These are phyloP conservation scores for Stachybotrys echinatus DNA, from an alignment of 2,329 filamentous ascomycete species.

Conservation along the genomic window DNA sequence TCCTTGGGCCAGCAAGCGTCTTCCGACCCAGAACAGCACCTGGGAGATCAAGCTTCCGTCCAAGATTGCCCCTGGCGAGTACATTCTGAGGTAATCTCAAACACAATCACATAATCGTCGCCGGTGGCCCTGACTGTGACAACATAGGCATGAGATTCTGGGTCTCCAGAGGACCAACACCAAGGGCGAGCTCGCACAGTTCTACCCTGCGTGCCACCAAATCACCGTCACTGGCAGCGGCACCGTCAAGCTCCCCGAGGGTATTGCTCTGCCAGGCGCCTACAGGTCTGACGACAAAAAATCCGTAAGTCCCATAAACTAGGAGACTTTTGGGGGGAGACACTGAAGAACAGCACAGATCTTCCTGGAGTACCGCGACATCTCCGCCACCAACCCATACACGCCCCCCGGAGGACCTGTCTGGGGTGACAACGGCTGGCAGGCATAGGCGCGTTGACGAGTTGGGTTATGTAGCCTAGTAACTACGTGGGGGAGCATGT, in stretches of 20 bases:
- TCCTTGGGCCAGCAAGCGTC: conserved; percentile 25
- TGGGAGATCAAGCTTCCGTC: conserved; percentile 22
- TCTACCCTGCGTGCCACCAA: conserved; percentile 43
- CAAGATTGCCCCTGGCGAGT: conserved; percentile 27
- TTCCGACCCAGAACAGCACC: conserved; percentile 32
- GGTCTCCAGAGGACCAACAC: conserved; percentile 34
- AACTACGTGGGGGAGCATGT: no score
- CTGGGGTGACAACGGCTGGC: conserved; percentile 12
- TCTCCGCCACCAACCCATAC: conserved; percentile 11
- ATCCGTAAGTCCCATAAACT: conserved; percentile 6
- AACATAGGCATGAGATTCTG: conserved; percentile 37
- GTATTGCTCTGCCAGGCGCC: conserved; percentile 16
- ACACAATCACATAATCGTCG: background rate
- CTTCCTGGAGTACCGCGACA: conserved; percentile 17
- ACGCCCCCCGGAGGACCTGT: conserved; percentile 16
- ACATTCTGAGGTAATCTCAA: conserved; percentile 27
- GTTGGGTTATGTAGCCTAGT: background rate
- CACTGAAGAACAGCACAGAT: conserved; percentile 8
- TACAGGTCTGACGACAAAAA: conserved; percentile 14
- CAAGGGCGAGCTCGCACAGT: conserved; percentile 37
- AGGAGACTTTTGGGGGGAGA: no score
- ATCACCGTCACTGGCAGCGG: conserved; percentile 33
- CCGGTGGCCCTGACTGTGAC: background rate
- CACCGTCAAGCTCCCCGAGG: conserved; percentile 18
- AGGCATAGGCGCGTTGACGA: background rate